phyloP scores from a whole-genome alignment of 2,329 filamentous ascomycete genomes.

The Curvularia eragrostidis region DNA sequence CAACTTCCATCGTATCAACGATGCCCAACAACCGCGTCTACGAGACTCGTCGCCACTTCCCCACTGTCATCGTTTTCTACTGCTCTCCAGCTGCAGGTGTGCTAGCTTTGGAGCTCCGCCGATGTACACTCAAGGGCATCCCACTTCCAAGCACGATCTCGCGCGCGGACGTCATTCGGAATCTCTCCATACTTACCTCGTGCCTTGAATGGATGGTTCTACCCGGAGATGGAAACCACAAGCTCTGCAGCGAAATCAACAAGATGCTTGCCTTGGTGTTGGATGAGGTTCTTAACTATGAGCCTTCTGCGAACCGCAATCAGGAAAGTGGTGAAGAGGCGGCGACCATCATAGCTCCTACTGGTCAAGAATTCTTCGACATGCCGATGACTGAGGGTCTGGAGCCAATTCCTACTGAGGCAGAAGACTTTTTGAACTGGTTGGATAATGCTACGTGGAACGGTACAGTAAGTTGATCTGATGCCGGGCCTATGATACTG shows the following conservation, averaged over 20 bases:
- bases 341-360: constrained; percentile 11
- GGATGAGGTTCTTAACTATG: constrained; percentile 48
- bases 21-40: constrained; percentile 43
- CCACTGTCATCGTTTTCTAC: constrained; percentile 45
- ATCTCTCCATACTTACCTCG: constrained; percentile 46
- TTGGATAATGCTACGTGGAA: constrained; percentile 48
- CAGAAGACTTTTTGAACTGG: constrained; percentile 47
- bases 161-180: constrained; percentile 47
- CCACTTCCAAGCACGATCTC: constrained; percentile 40
- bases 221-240: constrained; percentile 46
- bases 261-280: constrained; percentile 46
- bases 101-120: constrained; percentile 43
- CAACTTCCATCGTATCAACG: constrained; percentile 40
- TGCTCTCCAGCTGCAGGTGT: constrained; percentile 47
- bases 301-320: constrained; percentile 32
- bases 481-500: too few species aligned
- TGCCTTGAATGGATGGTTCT: constrained; percentile 46
- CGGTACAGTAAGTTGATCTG: constrained; percentile 31
- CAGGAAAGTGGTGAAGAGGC: constrained; percentile 21
- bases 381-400: constrained; percentile 46
- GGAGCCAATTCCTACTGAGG: constrained; percentile 47
- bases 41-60: constrained; percentile 41
- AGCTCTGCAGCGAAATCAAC: constrained; percentile 46
- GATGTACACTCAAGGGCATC: constrained; percentile 43
- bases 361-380: constrained; percentile 42